Evolutionary conservation across 495 filamentous ascomycete genomes (phyloP), one percentile per base, ranked within the genome.

Genomic region (Rhypophila decipiens): DNA sequence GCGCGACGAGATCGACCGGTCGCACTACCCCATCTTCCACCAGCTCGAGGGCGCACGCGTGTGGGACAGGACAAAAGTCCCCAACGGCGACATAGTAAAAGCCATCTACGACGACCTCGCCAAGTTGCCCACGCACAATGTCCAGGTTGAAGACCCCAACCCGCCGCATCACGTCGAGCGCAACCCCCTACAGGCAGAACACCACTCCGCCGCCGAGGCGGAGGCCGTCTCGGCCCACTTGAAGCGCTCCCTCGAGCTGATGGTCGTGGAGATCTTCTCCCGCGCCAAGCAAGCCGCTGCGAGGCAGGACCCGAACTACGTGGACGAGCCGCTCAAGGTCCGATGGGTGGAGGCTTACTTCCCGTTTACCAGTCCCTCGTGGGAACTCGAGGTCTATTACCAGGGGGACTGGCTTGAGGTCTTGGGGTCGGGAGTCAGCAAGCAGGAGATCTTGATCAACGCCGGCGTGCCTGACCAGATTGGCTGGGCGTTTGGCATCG

Each of bases 321-420:
- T 61, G 8, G 65, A 71, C 41, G 81, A 89, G 51, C 88, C 90
- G 20, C 67, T 97, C 36, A 83, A 79, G 58, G 79, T 96, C 38
- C 81, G 93, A 42, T 98, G 93, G 93, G 83, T 97, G 3, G 90
- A 96, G 61, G 89, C 93, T 3, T 97, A 95, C 65, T 89, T 98
- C 70, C 93, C 93, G 5, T 97, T 96, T 61, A 98, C 93, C 0
- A 87, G 80, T 35, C 93, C 94, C 0, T 90, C 84, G 1, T 98
- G 88, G 88, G 93, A 98, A 55, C 73, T 98, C 10, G 93, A 98
- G 61, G 87, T 98, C 13, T 90, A 87, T 71, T 97, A 91, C 82
- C 82, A 88, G 61, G 89, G 85, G 34, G 84, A 88, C 56, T 98
- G 93, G 93, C 81, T 98, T 5, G 93, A 97, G 68, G 76, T 97